These are phyloP conservation scores for Metschnikowia picachoensis DNA, from an alignment of 805 yeast genomes.

Conservation along the genomic window DNA sequence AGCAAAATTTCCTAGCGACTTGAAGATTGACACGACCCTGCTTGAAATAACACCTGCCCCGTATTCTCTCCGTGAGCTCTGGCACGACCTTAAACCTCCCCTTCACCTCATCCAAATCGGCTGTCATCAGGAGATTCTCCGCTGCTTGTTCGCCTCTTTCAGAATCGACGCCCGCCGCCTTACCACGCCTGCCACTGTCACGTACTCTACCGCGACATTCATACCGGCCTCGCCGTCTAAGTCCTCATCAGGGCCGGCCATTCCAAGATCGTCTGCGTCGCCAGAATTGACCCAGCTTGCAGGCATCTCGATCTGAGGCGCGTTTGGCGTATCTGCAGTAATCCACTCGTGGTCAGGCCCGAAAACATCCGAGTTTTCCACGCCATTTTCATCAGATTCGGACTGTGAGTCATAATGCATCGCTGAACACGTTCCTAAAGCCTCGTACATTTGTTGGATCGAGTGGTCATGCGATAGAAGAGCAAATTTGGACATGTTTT, in stretches of 20 bases:
- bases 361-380: constrained; percentile 12
- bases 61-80: too few species aligned
- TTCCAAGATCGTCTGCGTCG: constrained; percentile 37
- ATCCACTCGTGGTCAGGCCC: constrained; percentile 12
- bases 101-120: too few species aligned
- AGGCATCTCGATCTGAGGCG: constrained; percentile 23
- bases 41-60: too few species aligned
- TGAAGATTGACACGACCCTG: too few species aligned
- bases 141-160: constrained; percentile 4
- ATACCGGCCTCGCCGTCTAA: constrained; percentile 35
- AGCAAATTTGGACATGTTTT: not conserved
- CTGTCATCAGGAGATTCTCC: not conserved
- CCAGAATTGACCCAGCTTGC: constrained; percentile 29
- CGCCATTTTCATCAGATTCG: constrained; percentile 18
- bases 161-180: constrained; percentile 26
- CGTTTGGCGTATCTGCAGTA: constrained; percentile 11
- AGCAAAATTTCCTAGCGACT: too few species aligned
- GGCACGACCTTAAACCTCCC: too few species aligned
- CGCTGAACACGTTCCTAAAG: constrained; percentile 37
- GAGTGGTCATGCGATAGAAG: constrained; percentile 1
- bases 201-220: constrained; percentile 40
- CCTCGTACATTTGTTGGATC: constrained; percentile 25
- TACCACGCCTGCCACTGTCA: constrained; percentile 31
- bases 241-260: constrained; percentile 22
- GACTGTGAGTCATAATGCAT: constrained; percentile 30